These are phyloP conservation scores for Ilex paraguariensis DNA, from an alignment of 305 asterid species.

Conservation along the genomic window DNA sequence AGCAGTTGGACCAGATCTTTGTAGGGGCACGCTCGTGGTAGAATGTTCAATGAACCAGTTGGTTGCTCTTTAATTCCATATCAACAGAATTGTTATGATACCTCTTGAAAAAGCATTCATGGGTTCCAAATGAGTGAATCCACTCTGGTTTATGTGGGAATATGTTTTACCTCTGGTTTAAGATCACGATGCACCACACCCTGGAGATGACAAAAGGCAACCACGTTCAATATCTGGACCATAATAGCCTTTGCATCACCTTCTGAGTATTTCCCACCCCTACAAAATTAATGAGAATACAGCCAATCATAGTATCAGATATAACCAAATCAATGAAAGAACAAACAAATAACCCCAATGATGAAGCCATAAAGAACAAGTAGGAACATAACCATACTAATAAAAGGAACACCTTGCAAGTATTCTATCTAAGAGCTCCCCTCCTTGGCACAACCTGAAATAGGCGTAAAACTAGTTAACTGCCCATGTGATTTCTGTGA, in stretches of 20 bases:
- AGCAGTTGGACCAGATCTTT: no score
- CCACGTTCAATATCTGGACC: constrained; percentile 60
- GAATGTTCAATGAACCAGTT: no score
- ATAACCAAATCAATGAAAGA: neutral
- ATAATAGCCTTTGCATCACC: constrained; percentile 49
- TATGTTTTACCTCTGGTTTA: constrained; percentile 59
- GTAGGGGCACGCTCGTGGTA: no score
- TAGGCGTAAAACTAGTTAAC: neutral
- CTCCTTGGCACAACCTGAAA: constrained; percentile 73
- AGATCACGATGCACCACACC: constrained; percentile 87
- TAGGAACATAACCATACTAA: constrained; percentile 2
- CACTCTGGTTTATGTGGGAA: neutral
- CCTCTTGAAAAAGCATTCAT: no score
- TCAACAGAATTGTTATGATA: no score
- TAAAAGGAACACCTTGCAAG: constrained; percentile 44
- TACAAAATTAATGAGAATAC: constrained; percentile 13
- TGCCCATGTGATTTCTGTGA: neutral
- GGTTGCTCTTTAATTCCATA: no score
- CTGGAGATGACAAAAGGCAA: constrained; percentile 72
- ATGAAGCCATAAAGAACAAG: constrained; percentile 2
- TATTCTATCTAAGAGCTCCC: constrained; percentile 66
- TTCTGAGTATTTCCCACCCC: constrained; percentile 61
- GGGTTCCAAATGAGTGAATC: no score
- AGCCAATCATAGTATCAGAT: neutral
- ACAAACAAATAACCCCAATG: neutral